Evolutionary conservation across 2,329 filamentous ascomycete genomes (phyloP).

Genomic region (Harringtonia lauricola): DNA sequence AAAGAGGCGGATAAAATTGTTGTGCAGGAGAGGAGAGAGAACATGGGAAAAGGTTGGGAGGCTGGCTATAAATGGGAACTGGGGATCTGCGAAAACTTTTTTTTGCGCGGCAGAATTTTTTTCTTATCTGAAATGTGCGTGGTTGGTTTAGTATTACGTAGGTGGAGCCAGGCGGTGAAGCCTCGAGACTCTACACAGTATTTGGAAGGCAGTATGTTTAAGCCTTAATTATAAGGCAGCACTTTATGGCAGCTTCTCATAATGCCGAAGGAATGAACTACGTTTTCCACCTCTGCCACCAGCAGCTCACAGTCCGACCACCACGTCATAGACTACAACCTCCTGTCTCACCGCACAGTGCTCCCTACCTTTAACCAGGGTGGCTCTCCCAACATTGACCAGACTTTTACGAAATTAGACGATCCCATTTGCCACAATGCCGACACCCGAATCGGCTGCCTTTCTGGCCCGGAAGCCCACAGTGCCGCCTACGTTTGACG

Average conservation of each 20-base stretch:
- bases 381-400: too few species aligned
- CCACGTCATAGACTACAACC: too few species aligned
- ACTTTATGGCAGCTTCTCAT: background rate
- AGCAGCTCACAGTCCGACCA: too few species aligned
- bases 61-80: background rate
- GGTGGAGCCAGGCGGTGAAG: conserved; percentile 16
- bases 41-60: conserved; percentile 1
- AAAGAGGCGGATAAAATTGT: background rate
- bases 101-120: conserved; percentile 12
- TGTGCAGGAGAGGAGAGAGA: background rate
- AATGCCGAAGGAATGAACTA: background rate
- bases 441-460: conserved; percentile 69
- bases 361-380: background rate
- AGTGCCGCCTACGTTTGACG: conserved; percentile 73
- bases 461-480: conserved; percentile 79
- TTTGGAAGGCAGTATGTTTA: too few species aligned
- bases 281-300: background rate
- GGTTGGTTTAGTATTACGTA: conserved; percentile 7
- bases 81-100: conserved; percentile 7
- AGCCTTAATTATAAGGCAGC: conserved; percentile 3
- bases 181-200: background rate
- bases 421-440: conserved; percentile 40
- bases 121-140: conserved; percentile 10
- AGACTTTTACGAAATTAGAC: background rate
- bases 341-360: background rate